Evolutionary conservation across 2,329 filamentous ascomycete genomes (phyloP).

Genomic region (Pyrenochaeta sp.): DNA sequence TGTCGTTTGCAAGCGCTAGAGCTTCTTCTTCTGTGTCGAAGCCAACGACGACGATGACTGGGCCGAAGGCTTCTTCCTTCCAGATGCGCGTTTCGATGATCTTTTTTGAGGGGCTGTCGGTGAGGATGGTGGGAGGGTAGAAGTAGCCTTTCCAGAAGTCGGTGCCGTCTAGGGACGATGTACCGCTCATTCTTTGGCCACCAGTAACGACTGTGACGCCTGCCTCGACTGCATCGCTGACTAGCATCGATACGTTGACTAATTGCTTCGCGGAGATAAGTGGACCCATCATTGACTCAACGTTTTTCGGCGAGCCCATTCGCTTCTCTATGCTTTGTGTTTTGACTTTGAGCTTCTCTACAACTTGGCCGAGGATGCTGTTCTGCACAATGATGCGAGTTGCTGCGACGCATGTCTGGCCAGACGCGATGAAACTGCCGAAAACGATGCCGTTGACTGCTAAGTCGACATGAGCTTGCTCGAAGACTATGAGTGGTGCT

Average conservation of each 20-base stretch:
- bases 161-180: slow-evolving; percentile 60
- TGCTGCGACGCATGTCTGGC: slow-evolving; percentile 65
- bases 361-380: slow-evolving; percentile 50
- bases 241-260: slow-evolving; percentile 47
- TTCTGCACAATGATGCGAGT: slow-evolving; percentile 63
- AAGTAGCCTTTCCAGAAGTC: slow-evolving; percentile 63
- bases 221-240: slow-evolving; percentile 45
- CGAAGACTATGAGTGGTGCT: slow-evolving; percentile 49
- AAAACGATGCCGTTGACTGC: slow-evolving; percentile 52
- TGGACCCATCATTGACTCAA: slow-evolving; percentile 69
- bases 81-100: slow-evolving; percentile 50
- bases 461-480: slow-evolving; percentile 46
- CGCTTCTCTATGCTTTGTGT: slow-evolving; percentile 62
- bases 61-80: slow-evolving; percentile 62
- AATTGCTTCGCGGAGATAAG: slow-evolving; percentile 65
- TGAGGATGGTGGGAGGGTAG: slow-evolving; percentile 57
- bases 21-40: slow-evolving; percentile 60
- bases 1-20: slow-evolving; percentile 58
- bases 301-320: slow-evolving; percentile 66
- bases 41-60: slow-evolving; percentile 59
- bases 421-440: slow-evolving; percentile 61
- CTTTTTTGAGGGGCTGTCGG: slow-evolving; percentile 35
- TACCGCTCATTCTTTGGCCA: slow-evolving; percentile 59
- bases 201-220: slow-evolving; percentile 57
- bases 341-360: slow-evolving; percentile 52